These are phyloP conservation scores for Globisporangium camurandrum DNA, from an alignment of 352 stramenopile species.

Conservation along the genomic window DNA sequence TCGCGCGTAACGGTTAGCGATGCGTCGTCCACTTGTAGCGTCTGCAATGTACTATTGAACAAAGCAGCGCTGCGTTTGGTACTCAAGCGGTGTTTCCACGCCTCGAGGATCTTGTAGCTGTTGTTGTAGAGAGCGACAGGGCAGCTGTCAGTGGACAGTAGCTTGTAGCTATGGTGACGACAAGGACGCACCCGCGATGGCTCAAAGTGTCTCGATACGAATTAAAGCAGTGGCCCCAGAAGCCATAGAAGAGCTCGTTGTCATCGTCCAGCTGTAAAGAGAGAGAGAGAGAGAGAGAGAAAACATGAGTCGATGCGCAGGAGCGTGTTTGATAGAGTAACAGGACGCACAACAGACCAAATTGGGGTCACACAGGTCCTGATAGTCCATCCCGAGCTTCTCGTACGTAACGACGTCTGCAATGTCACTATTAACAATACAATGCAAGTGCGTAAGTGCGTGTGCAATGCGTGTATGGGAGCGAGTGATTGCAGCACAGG, in stretches of 20 bases:
- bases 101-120: constrained; percentile 50
- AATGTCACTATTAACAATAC: constrained; percentile 60
- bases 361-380: constrained; percentile 85
- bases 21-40: constrained; percentile 21
- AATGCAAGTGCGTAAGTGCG: not conserved
- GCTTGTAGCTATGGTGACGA: not conserved
- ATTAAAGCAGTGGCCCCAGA: constrained; percentile 88
- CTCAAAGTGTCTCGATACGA: constrained; percentile 73
- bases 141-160: not conserved
- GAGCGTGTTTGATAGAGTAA: not conserved
- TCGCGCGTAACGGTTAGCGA: constrained; percentile 38
- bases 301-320: not conserved
- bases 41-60: constrained; percentile 34
- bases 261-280: constrained; percentile 56
- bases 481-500: not conserved
- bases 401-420: constrained; percentile 78
- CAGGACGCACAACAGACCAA: constrained; percentile 24
- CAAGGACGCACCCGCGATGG: constrained; percentile 55
- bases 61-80: constrained; percentile 10
- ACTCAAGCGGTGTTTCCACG: constrained; percentile 35
- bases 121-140: not conserved
- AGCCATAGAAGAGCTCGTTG: constrained; percentile 85
- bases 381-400: constrained; percentile 75
- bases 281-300: not conserved
- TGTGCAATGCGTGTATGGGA: not conserved